phyloP scores from a whole-genome alignment of 2,329 filamentous ascomycete genomes.

The Claviceps sp. region DNA sequence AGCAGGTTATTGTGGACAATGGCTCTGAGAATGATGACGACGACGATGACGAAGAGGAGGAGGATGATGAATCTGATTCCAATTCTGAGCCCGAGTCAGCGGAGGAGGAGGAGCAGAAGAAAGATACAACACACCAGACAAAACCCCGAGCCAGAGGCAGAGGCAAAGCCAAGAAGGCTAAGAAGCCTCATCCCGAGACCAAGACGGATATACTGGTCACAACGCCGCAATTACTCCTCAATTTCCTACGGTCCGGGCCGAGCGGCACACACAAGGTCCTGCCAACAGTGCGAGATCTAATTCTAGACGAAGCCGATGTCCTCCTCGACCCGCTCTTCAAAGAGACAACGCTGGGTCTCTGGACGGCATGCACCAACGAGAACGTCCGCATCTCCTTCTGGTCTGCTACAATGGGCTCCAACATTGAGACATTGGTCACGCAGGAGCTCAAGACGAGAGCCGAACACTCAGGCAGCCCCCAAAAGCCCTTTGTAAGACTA shows the following conservation, averaged over 20 bases:
- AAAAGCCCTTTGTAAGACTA: conserved; percentile 56
- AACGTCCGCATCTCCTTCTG: conserved; percentile 69
- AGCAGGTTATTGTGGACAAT: conserved; percentile 23
- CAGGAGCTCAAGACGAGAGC: conserved; percentile 49
- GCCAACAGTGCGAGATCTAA: conserved; percentile 56
- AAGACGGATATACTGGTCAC: conserved; percentile 28
- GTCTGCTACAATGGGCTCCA: conserved; percentile 96
- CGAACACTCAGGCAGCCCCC: conserved; percentile 20
- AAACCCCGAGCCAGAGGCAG: conserved; percentile 17
- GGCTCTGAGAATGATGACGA: conserved; percentile 21
- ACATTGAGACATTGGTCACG: conserved; percentile 66
- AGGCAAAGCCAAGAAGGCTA: conserved; percentile 13
- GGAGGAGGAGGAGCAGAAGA: conserved; percentile 24
- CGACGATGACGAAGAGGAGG: not conserved
- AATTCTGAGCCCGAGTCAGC: conserved; percentile 14
- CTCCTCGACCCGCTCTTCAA: conserved; percentile 83
- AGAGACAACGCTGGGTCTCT: conserved; percentile 74
- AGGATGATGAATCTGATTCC: not conserved
- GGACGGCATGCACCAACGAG: conserved; percentile 61
- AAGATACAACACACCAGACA: conserved; percentile 20
- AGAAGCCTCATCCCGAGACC: conserved; percentile 14
- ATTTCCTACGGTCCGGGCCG: conserved; percentile 45
- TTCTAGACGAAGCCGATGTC: conserved; percentile 92
- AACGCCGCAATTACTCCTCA: conserved; percentile 51
- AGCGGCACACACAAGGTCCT: conserved; percentile 36